Conservation (phyloP, 2,329 filamentous ascomycete species). For the Aspergillus sergii region DNA sequence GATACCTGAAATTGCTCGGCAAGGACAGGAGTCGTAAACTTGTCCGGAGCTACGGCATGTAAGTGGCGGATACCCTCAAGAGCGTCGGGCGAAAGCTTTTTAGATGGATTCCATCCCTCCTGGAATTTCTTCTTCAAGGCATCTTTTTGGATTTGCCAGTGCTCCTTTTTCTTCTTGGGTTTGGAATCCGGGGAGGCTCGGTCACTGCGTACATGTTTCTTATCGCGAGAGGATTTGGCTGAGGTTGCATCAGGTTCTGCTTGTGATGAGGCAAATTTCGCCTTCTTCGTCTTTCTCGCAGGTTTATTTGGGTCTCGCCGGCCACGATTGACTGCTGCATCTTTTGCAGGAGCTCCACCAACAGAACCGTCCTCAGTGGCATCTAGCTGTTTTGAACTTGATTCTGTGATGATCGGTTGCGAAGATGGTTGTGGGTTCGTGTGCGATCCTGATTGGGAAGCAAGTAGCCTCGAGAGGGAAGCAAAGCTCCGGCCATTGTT, state of each 20-base stretch:
- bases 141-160: slow-evolving; percentile 76
- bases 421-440: neutral
- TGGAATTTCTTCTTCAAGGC: slow-evolving; percentile 78
- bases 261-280: neutral
- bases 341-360: neutral
- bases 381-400: neutral
- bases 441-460: neutral
- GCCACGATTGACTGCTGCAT: neutral
- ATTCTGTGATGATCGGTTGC: neutral
- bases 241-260: neutral
- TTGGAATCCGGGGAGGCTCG: neutral
- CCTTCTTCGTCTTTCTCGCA: slow-evolving; percentile 6
- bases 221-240: neutral
- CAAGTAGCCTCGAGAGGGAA: neutral
- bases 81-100: slow-evolving; percentile 88
- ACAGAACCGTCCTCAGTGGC: neutral
- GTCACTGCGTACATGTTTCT: slow-evolving; percentile 11
- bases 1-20: slow-evolving; percentile 83
- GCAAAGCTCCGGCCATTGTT: slow-evolving; percentile 11
- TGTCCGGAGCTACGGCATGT: slow-evolving; percentile 73
- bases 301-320: neutral
- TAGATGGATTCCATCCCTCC: slow-evolving; percentile 76
- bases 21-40: slow-evolving; percentile 74
- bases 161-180: slow-evolving; percentile 44
- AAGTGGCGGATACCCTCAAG: slow-evolving; percentile 86